Percentiles rank a stretch among this genome's conserved stretches.
Conservation (phyloP, 768 basidiomycete species). For the Amanita rimosa region DNA sequence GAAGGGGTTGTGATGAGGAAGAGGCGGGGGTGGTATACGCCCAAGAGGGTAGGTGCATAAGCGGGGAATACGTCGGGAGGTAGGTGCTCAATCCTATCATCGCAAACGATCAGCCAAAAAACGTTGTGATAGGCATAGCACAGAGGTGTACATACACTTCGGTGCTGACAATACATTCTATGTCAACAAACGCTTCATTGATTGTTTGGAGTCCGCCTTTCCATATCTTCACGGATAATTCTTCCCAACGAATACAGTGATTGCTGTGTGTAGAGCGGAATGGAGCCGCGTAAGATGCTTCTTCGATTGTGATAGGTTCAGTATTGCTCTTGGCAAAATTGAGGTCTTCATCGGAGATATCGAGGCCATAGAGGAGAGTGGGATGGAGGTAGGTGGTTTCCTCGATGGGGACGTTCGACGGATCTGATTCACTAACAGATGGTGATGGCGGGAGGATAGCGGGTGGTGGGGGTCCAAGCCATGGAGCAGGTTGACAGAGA, state of each 20-base stretch:
- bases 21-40: constrained; percentile 62
- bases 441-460: constrained; percentile 20
- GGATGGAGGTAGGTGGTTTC: constrained; percentile 41
- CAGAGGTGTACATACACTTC: constrained; percentile 60
- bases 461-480: constrained; percentile 37
- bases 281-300: constrained; percentile 12
- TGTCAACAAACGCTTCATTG: constrained; percentile 53
- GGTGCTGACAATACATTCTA: constrained; percentile 64
- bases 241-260: constrained; percentile 51
- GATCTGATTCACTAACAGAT: constrained; percentile 14
- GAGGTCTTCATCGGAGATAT: constrained; percentile 47
- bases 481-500: constrained; percentile 66
- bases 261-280: constrained; percentile 16
- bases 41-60: constrained; percentile 65
- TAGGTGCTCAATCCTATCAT: constrained; percentile 69
- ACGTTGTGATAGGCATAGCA: background rate
- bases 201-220: constrained; percentile 58
- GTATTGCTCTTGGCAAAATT: constrained; percentile 38
- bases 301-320: constrained; percentile 24
- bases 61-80: constrained; percentile 41
- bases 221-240: constrained; percentile 57
- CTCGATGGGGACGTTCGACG: constrained; percentile 6
- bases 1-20: constrained; percentile 81
- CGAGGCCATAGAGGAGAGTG: constrained; percentile 52
- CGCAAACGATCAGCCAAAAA: background rate